phyloP scores from a whole-genome alignment of 495 filamentous ascomycete species.

The Aspergillus cristatus region DNA sequence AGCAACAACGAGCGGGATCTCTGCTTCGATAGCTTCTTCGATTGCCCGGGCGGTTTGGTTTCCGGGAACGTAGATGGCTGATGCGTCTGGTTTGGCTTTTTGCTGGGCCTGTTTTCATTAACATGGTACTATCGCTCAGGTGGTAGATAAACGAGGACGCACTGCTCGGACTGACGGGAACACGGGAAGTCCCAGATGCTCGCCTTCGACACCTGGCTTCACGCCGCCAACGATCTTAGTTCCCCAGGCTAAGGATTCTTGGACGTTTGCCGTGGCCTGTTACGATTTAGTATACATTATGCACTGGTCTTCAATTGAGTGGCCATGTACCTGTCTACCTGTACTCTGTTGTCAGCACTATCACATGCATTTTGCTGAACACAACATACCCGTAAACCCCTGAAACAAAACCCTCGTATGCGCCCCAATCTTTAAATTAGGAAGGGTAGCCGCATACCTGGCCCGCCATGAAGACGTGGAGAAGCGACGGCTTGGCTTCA shows the following conservation, averaged over 20 bases:
- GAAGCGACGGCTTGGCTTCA: conserved; percentile 20
- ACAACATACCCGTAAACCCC: conserved; percentile 67
- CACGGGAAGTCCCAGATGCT: conserved; percentile 74
- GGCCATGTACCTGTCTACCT: conserved; percentile 28
- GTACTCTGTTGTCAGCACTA: conserved; percentile 8
- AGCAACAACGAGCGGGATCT: conserved; percentile 78
- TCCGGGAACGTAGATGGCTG: conserved; percentile 79
- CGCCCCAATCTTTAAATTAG: conserved; percentile 66
- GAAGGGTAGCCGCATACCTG: conserved; percentile 56
- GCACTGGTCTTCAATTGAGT: not conserved
- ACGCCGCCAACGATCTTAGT: conserved; percentile 86
- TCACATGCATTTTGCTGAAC: not conserved
- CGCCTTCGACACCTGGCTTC: conserved; percentile 63
- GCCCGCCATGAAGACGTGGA: conserved; percentile 25
- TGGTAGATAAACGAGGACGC: conserved; percentile 9
- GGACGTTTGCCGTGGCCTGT: conserved; percentile 72
- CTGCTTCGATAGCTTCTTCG: conserved; percentile 80
- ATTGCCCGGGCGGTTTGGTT: conserved; percentile 69
- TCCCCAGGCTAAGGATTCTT: conserved; percentile 74
- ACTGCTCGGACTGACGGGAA: conserved; percentile 62
- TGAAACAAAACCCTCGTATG: conserved; percentile 81
- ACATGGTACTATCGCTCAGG: conserved; percentile 1
- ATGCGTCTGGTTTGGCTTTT: conserved; percentile 70
- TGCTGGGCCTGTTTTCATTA: conserved; percentile 54
- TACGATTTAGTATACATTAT: not conserved